Evolutionary conservation across 352 stramenopile species (phyloP).

Genomic region (Pelagophyceae sp.): DNA sequence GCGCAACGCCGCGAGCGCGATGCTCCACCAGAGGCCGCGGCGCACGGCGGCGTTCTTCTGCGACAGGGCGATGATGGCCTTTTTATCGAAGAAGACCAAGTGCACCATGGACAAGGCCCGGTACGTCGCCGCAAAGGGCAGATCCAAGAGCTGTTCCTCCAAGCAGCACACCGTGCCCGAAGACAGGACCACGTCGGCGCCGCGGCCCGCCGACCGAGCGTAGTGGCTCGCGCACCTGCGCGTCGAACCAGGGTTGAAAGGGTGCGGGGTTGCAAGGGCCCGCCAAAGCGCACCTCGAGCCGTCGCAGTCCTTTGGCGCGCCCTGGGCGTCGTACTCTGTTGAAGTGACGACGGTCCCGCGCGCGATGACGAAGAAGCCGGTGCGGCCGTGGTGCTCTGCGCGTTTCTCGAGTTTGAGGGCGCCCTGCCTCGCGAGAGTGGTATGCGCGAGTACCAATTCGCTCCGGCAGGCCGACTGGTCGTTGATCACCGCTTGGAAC

Average conservation of each 20-base stretch:
- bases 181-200: not conserved
- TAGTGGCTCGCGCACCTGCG: no score
- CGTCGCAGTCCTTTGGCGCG: no score
- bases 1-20: not conserved
- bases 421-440: not conserved
- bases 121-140: not conserved
- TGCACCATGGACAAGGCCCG: not conserved
- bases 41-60: not conserved
- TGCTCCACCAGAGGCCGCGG: not conserved
- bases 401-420: not conserved
- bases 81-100: not conserved
- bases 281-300: no score
- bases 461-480: not conserved
- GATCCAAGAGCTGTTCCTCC: not conserved
- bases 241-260: not conserved
- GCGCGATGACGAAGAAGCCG: constrained; percentile 1
- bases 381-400: not conserved
- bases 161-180: not conserved
- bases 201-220: not conserved
- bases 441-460: not conserved
- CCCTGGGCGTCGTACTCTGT: no score
- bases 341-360: not conserved
- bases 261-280: not conserved
- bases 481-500: not conserved
- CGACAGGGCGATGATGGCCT: not conserved